phyloP scores from a whole-genome alignment of 352 stramenopile genomes.

The Thalassiosira hispida region DNA sequence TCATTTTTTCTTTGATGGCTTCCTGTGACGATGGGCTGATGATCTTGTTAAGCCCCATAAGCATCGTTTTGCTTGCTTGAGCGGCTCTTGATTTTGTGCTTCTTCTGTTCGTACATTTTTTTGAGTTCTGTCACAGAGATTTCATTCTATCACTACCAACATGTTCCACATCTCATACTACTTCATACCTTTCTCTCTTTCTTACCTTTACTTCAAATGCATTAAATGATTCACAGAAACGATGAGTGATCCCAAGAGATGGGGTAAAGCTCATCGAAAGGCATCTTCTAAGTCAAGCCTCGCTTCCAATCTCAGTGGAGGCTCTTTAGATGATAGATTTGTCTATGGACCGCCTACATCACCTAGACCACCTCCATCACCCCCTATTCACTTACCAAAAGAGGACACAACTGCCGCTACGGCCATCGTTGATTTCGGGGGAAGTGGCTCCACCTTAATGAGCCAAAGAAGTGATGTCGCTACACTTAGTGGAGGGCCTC shows the following conservation, averaged over 20 bases:
- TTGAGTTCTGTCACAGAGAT: no score
- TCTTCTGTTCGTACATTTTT: no score
- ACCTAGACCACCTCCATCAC: conserved; percentile 18
- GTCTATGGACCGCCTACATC: neutral
- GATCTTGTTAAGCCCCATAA: no score
- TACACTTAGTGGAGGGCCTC: neutral
- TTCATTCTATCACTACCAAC: no score
- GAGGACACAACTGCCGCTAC: conserved; percentile 15
- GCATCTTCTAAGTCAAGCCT: conserved; percentile 34
- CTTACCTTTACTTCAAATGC: no score
- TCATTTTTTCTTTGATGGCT: no score
- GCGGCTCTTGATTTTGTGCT: no score
- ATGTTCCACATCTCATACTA: no score
- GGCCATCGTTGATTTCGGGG: conserved; percentile 38
- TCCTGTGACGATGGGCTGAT: no score
- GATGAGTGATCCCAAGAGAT: conserved; percentile 52
- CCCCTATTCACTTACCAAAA: conserved; percentile 18
- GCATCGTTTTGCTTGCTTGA: no score
- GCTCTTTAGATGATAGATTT: neutral
- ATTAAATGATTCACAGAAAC: no score
- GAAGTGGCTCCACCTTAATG: conserved; percentile 29
- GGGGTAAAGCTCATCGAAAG: conserved; percentile 49
- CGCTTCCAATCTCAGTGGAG: conserved; percentile 24
- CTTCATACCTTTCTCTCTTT: neutral
- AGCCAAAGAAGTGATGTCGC: no score